A percentile compares a stretch with the other conserved stretches of the same genome.
phyloP scores from a whole-genome alignment of 2,329 filamentous ascomycete genomes.

The Dissoconium aciculare region DNA sequence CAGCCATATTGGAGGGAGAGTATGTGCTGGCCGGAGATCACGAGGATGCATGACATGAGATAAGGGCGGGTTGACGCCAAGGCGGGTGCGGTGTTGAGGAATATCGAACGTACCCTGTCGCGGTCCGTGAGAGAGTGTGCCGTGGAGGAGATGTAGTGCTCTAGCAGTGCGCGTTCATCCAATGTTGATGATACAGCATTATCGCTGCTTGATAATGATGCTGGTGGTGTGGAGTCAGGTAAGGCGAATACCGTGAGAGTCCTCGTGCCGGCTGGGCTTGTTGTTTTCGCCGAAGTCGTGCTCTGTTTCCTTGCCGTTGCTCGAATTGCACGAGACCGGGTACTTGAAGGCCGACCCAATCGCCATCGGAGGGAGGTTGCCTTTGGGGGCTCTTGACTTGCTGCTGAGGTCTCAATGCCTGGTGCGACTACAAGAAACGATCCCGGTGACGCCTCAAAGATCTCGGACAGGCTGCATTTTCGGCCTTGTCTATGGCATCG shows the following conservation, averaged over 20 bases:
- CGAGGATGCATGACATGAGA: background rate
- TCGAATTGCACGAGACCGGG: background rate
- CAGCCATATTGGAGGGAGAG: background rate
- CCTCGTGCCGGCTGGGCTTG: background rate
- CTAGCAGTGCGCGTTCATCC: background rate
- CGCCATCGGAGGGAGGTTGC: background rate
- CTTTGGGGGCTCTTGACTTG: too few species aligned
- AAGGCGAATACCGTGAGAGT: background rate
- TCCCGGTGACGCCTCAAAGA: background rate
- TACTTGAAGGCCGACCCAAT: background rate
- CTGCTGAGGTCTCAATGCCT: background rate
- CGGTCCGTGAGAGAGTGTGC: background rate
- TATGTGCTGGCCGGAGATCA: background rate
- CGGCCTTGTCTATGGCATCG: background rate
- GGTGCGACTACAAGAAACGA: background rate
- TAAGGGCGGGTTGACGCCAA: background rate
- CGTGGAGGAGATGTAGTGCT: background rate
- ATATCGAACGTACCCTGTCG: background rate
- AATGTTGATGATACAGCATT: background rate
- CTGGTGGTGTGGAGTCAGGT: background rate
- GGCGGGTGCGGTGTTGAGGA: background rate
- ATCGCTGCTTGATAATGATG: background rate
- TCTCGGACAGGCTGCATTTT: background rate
- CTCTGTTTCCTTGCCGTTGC: slow-evolving; percentile 1
- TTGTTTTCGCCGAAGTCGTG: background rate